Base-by-base conservation (phyloP, 345 rosid species). In the Syzygium aqueum region DNA sequence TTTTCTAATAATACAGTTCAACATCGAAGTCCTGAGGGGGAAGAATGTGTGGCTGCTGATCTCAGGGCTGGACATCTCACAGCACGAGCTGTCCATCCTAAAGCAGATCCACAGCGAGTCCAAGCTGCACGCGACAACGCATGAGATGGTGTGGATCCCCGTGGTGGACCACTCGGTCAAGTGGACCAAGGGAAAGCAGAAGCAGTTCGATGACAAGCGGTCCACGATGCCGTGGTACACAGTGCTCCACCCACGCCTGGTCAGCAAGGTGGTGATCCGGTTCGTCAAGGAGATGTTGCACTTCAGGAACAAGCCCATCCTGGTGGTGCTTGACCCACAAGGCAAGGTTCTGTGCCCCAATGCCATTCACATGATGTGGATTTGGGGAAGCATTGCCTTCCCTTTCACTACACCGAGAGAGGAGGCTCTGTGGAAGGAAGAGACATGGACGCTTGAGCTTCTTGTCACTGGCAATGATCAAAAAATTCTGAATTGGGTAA, bases 331-430 rank as follows among this genome's bases (percentile, higher is more conserved):
- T 84, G 97, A 96, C 89, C 95, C 94, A 27, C 97, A 95, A 85
- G 99, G 99, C 84, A 94, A 88, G 77, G 97, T 96, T 49, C 94
- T 90, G 37, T 90, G 91, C 92, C 97, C 95, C 8, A 97, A 97
- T 87, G 98, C 98, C 28, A 89, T 97, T 88, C 97, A 97, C 93
- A 96, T 97, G 98, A 97, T 96, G 95, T 97, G 98, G 97, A 96
- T 97, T 90, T 97, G 98, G 98, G 96, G 96, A 33, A 95, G 94
- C 93, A 92, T 84, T 56, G 97, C 99, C 87, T 97, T 95, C 94
- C 98, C 99, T 77, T 97, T 97, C 93, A 96, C 93, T 30, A 93
- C 89, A 87, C 23, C 50, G 51, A 94, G 92, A 88, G 99, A 97
- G 88, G 99, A 94, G 51, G 88, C 90, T 85, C 94, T 96, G 0